Conservation (phyloP, 2,329 filamentous ascomycete species). For the Colletotrichum sp. region DNA sequence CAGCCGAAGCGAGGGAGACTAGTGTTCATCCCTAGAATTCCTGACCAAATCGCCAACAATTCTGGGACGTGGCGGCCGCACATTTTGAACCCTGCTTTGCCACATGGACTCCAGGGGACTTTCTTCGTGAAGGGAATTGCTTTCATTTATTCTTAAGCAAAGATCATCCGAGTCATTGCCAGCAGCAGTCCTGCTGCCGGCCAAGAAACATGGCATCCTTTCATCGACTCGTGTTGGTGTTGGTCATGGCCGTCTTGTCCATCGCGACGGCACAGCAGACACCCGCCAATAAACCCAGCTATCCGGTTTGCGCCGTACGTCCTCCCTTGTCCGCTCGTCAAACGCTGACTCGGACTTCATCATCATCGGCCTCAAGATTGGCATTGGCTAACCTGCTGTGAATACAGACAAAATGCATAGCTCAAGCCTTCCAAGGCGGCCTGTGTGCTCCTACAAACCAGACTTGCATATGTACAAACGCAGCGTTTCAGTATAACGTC, state of each 20-base stretch:
- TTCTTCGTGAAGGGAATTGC: not conserved
- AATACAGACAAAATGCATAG: slow-evolving; percentile 14
- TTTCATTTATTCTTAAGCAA: slow-evolving; percentile 2
- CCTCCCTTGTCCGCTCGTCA: not conserved
- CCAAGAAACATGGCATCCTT: slow-evolving; percentile 1
- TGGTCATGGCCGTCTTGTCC: not conserved
- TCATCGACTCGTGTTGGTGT: not conserved
- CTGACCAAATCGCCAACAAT: not conserved
- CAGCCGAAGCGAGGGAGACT: not conserved
- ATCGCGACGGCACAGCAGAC: not conserved
- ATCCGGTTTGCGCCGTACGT: slow-evolving; percentile 22
- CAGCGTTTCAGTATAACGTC: slow-evolving; percentile 22
- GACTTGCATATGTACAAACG: slow-evolving; percentile 26
- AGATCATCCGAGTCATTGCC: slow-evolving; percentile 1
- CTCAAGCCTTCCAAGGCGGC: slow-evolving; percentile 5
- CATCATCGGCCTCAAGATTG: not conserved
- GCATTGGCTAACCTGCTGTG: not conserved
- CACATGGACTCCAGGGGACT: slow-evolving; percentile 1
- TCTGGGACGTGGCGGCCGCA: not conserved
- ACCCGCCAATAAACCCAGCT: not conserved
- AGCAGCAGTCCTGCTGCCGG: not conserved
- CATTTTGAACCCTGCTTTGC: not conserved
- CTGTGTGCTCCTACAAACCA: slow-evolving; percentile 25
- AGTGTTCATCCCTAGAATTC: not conserved
- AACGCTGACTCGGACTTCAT: not conserved